Base-by-base conservation (phyloP, 768 basidiomycete species). In the Mycena polygramma region DNA sequence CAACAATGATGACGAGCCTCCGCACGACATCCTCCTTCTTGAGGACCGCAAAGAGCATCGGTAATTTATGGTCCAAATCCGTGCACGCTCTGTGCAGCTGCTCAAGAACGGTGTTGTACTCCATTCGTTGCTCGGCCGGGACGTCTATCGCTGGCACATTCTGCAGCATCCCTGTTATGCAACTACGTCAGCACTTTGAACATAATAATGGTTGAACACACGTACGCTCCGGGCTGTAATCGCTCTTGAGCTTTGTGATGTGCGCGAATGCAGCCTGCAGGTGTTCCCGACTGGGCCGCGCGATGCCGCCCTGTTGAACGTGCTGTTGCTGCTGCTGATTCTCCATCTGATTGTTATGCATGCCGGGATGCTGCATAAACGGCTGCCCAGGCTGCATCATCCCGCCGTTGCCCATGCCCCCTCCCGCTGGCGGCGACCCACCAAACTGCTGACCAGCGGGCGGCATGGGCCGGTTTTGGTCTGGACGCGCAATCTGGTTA, bases 1-100 rank as follows among this genome's bases (percentile, higher is more conserved):
- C 68, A 74, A 92, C 92, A 62, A 91, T 89, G 15, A 82, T 77
- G 43, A 91, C 81, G 37, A 88, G 77, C 77, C 81, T 88, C 75
- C 82, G 85, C 58, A 92, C 81, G 52, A 79, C 48, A 0, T 86
- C 87, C 15, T 89, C 87, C 48, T 81, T 81, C 75, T 85, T 87
- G 55, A 88, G 73, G 52, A 89, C 77, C 24, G 83, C 74, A 61
- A 80, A 78, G 70, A 86, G 83, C 79, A 88, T 78, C 4, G 82
- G 81, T 19, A 93, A 78, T 72, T 84, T 89, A 43, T 66, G 53
- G 5, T 92, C 89, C 26, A 91, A 77, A 0, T 91, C 90, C 15
- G 57, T 53, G 48, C 83, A 82, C 58, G 81, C 75, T 58, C 83
- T 87, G 75, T 77, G 77, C 19, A 90, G 75, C 43, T 85, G 82